Evolutionary conservation across 441 rosid genomes (phyloP), one percentile per base, ranked within the genome.

Genomic region (Euphorbia schlechtendalii): DNA sequence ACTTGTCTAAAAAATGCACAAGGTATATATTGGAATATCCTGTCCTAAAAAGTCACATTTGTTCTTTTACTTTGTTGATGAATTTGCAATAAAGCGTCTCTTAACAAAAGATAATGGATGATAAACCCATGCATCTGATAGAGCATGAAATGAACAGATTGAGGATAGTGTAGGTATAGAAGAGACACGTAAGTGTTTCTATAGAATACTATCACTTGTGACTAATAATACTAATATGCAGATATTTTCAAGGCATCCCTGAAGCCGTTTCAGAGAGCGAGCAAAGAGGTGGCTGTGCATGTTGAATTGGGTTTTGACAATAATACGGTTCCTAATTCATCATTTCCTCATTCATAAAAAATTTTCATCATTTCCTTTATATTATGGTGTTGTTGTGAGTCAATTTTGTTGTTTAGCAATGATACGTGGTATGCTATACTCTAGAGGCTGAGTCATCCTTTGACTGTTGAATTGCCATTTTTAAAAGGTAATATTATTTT

Each of bases 281-380:
- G 72, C 97, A 88, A 76, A 79, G 97, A 74, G 83, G 97, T 20
- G 91, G 98, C 17, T 92, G 97, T 67, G 86, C 98, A 34, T 92
- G 97, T 76, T 92, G 83, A 92, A 13, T 45, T 24, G 12, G 41
- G 17, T 24, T 58, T 59, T 48, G 51, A 13, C 45, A 24, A 24
- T 61, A 9, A n/a, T n/a, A n/a, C n/a, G n/a, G n/a, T n/a, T n/a
- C n/a, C n/a, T n/a, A n/a, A n/a, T n/a, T n/a, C n/a, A n/a, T n/a
- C n/a, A n/a, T n/a, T n/a, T n/a, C n/a, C n/a, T n/a, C n/a, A n/a
- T n/a, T n/a, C n/a, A n/a, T n/a, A n/a, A n/a, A n/a, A n/a, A n/a
- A n/a, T n/a, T n/a, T n/a, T n/a, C n/a, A n/a, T n/a, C n/a, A n/a
- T n/a, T 32, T 32, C 7, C 7, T 2, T 32, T 32, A 4, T 43